These are phyloP conservation scores for Botryotinia calthae DNA, from an alignment of 2,329 filamentous ascomycete genomes.

Conservation along the genomic window DNA sequence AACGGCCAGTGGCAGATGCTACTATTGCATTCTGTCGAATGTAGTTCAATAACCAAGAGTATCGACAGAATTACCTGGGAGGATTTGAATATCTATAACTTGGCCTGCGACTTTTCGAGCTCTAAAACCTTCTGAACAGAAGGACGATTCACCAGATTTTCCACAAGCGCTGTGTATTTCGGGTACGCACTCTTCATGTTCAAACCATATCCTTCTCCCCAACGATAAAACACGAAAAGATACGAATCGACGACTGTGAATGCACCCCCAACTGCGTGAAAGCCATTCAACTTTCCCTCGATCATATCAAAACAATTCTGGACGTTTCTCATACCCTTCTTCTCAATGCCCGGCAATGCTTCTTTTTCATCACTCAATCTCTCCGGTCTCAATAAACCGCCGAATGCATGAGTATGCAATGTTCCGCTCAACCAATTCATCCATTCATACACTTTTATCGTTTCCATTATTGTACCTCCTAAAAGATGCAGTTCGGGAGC, in stretches of 20 bases:
- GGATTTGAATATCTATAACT: background rate
- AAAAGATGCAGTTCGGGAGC: constrained; percentile 35
- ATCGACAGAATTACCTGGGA: background rate
- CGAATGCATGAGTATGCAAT: constrained; percentile 37
- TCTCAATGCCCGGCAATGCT: constrained; percentile 27
- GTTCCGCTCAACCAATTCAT: constrained; percentile 39
- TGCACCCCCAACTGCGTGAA: constrained; percentile 34
- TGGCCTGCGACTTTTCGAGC: background rate
- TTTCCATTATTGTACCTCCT: constrained; percentile 37
- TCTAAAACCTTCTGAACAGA: background rate
- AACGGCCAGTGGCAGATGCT: background rate
- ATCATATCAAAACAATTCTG: constrained; percentile 32
- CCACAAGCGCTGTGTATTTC: constrained; percentile 26
- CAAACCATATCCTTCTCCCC: constrained; percentile 31
- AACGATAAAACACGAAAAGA: constrained; percentile 40
- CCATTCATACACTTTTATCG: constrained; percentile 40
- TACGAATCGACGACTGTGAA: constrained; percentile 41
- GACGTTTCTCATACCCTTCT: constrained; percentile 31
- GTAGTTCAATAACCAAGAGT: background rate
- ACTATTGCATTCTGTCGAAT: background rate
- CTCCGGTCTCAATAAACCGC: constrained; percentile 31
- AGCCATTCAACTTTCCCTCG: constrained; percentile 31
- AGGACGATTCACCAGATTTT: constrained; percentile 19
- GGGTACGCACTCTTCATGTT: constrained; percentile 31
- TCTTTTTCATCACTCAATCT: constrained; percentile 33